Conservation (phyloP, 148 eudicot genomes). For the Spergularia bocconei region DNA sequence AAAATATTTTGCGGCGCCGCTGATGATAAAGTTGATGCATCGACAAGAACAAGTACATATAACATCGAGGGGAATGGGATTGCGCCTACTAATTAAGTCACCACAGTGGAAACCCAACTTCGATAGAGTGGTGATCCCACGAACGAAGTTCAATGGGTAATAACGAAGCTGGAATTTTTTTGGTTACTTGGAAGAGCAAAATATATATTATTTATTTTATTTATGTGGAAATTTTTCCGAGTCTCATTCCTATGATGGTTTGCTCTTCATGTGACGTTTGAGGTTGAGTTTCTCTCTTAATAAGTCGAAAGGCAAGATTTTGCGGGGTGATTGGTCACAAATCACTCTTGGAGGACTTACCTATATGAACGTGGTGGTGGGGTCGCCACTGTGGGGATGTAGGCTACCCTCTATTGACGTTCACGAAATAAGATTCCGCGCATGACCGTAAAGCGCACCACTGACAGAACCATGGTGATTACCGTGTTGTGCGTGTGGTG, state of each 20-base stretch:
- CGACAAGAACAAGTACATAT: too few relatives aligned
- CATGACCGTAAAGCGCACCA: too few relatives aligned
- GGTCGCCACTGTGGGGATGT: too few relatives aligned
- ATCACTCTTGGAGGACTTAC: background rate
- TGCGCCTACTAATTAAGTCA: background rate
- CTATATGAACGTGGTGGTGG: too few relatives aligned
- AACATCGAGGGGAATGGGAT: background rate
- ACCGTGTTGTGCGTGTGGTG: too few relatives aligned
- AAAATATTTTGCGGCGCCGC: background rate
- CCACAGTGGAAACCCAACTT: constrained; percentile 1
- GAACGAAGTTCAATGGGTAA: constrained; percentile 1
- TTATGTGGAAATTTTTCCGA: too few relatives aligned
- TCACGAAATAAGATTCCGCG: too few relatives aligned
- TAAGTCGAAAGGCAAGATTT: too few relatives aligned
- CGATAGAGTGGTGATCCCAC: background rate
- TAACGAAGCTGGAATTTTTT: background rate
- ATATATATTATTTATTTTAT: background rate
- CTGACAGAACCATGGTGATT: too few relatives aligned
- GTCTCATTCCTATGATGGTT: background rate
- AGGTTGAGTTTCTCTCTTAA: too few relatives aligned
- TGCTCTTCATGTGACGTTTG: background rate
- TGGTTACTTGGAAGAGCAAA: too few relatives aligned
- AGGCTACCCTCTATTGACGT: too few relatives aligned
- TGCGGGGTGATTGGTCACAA: background rate
- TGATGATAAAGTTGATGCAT: background rate